Base-by-base conservation (phyloP, 1,284 basidiomycete species). In the Hortiboletus rubellus region DNA sequence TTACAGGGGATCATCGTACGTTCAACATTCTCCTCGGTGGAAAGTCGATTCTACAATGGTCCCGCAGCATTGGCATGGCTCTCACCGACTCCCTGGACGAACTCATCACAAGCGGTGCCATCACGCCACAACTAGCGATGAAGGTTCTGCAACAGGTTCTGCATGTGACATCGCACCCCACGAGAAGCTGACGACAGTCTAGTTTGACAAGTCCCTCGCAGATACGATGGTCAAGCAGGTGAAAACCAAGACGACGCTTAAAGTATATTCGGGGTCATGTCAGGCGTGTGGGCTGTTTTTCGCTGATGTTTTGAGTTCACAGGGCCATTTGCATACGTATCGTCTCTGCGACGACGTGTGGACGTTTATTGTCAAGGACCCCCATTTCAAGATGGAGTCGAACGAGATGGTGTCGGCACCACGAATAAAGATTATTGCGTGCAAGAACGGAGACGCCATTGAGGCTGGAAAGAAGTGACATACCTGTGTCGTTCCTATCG, bases 61-160 rank as follows among this genome's bases (percentile, higher is more conserved):
- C 31, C 52, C 58, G 54, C 67, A 98, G 96, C 64, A 94, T 98
- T 75, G 96, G 96, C 43, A 94, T 96, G 82, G 94, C 96, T 46
- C 83, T 99, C 55, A 98, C 96, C n/a, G 96, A 99, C 79, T 95
- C 96, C 62, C 86, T 99, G 66, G 96, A 99, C 77, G 96, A 99
- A 78, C 85, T 99, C 60, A 99, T 99, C 70, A 97, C 96, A 51
- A 93, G 91, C 65, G 96, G 96, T 2, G 90, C 94, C 57, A 98
- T 99, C 66, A 97, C 96, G 22, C 96, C 97, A 3, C 96, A 99
- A 76, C 77, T 99, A 60, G 96, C 96, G 14, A 95, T 98, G 91
- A 92, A 96, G 72, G 94, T 98, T 9, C 77, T 99, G 56, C 92
- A 92, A 72, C 94, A 97, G 90, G 95, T 96, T 59, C 51, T 57